Evolutionary conservation across 1,284 basidiomycete species (phyloP), one percentile per base, ranked within the genome.

Genomic region (Apiotrichum veenhuisii): DNA sequence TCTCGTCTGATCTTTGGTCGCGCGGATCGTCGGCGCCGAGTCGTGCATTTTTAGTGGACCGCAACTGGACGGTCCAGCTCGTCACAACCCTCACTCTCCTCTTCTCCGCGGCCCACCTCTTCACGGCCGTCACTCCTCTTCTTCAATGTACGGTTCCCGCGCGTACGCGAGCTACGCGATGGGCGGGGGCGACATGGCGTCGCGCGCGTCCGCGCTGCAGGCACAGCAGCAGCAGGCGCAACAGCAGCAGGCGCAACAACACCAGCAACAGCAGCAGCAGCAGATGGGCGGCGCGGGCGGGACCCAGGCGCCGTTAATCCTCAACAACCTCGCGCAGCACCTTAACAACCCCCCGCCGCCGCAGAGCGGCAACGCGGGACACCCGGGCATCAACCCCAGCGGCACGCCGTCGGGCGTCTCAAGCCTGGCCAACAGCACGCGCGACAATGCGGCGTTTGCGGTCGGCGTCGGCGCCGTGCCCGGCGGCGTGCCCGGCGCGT

Each of bases 291-390:
- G 30, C 15, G 58, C 50, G 7, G 55, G 54, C 12, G 61, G 63
- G 18, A 48, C n/a, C 46, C 46, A 34, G 20, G 61, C 68, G 36
- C 69, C 71, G 17, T 63, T 75, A 9, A 62, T 78, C 18, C 70
- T 74, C n/a, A 68, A 77, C 49, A 74, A 74, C 49, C 69, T 76
- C 33, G 68, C 74, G 18, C 64, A 74, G 62, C 70, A 77, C 63
- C 63, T 77, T 43, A 79, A 79, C 67, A 79, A 79, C 66, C 77
- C 77, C 0, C 73, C 75, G 8, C 61, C 74, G 14, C 76, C 77
- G 18, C 34, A 22, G 38, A 20, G 44, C 26, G 36, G 42, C 44
- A 34, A 44, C 26, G 33, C 5, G 7, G 30, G 23, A 46, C 23
- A 34, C 17, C 54, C 55, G 3, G 54, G 42, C 54, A 41, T 57